These are phyloP conservation scores for Apiospora rasikravindrae DNA, from an alignment of 2,329 filamentous ascomycete species.

Conservation along the genomic window DNA sequence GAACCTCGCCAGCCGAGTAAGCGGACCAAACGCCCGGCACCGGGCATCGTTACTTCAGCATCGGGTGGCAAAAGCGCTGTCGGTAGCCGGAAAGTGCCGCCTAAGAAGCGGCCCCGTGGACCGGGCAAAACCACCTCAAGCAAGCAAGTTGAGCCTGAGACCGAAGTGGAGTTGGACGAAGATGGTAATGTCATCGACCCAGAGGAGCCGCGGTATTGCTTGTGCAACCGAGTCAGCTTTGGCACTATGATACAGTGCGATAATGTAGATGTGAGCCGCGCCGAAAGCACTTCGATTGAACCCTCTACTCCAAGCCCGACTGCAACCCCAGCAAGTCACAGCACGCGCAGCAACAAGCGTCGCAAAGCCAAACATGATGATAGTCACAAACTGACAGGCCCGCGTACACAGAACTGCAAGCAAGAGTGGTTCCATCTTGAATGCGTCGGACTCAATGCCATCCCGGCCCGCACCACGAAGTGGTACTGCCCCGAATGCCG, in stretches of 20 bases:
- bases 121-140: slow-evolving; percentile 50
- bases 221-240: slow-evolving; percentile 80
- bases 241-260: slow-evolving; percentile 86
- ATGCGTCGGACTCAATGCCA: slow-evolving; percentile 72
- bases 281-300: slow-evolving; percentile 20
- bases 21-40: slow-evolving; percentile 72
- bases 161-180: slow-evolving; percentile 66
- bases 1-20: slow-evolving; percentile 53
- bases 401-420: slow-evolving; percentile 65
- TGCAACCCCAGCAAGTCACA: slow-evolving; percentile 22
- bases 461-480: slow-evolving; percentile 75
- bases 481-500: slow-evolving; percentile 86
- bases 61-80: slow-evolving; percentile 70
- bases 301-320: neutral
- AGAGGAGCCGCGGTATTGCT: slow-evolving; percentile 76
- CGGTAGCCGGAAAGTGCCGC: slow-evolving; percentile 72
- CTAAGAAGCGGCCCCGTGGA: slow-evolving; percentile 65
- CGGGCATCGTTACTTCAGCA: slow-evolving; percentile 71
- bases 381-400: slow-evolving; percentile 30
- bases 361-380: slow-evolving; percentile 21
- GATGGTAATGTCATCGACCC: slow-evolving; percentile 75
- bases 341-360: slow-evolving; percentile 24
- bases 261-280: slow-evolving; percentile 69
- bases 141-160: slow-evolving; percentile 51
- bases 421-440: slow-evolving; percentile 86